These are phyloP conservation scores for Cephaloascus albidus DNA, from an alignment of 805 yeast species.

Conservation along the genomic window DNA sequence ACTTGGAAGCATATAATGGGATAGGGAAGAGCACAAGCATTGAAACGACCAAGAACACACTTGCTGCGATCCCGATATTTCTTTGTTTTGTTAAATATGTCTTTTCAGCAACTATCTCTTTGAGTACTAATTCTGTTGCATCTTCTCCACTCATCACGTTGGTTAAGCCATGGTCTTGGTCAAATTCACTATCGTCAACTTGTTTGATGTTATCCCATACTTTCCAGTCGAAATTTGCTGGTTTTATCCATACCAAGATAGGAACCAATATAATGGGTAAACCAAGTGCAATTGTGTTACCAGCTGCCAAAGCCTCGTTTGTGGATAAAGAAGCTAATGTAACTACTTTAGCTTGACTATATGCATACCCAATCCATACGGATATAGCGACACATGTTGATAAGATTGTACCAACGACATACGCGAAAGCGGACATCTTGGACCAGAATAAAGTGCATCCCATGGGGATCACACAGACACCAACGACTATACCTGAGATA, in stretches of 20 bases:
- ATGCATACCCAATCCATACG: constrained; percentile 4
- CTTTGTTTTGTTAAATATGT: constrained; percentile 12
- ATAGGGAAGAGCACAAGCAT: constrained; percentile 16
- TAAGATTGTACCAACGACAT: constrained; percentile 9
- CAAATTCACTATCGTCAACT: constrained; percentile 13
- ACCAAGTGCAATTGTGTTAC: neutral
- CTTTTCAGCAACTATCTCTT: constrained; percentile 11
- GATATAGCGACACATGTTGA: constrained; percentile 7
- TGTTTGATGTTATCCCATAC: no score
- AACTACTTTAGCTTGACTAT: neutral
- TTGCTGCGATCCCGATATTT: constrained; percentile 14
- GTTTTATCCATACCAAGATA: constrained; percentile 8
- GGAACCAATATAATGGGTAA: neutral
- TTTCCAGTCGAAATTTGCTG: constrained; percentile 15
- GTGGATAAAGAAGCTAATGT: neutral
- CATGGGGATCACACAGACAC: constrained; percentile 23
- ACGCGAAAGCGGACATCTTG: constrained; percentile 14
- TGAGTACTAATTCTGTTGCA: constrained; percentile 14
- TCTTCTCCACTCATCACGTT: constrained; percentile 17
- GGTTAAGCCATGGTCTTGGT: constrained; percentile 16
- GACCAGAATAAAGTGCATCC: constrained; percentile 26
- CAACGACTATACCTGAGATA: constrained; percentile 27
- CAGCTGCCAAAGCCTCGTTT: neutral
- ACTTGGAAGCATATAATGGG: constrained; percentile 21
- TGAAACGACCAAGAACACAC: constrained; percentile 11